phyloP scores from a whole-genome alignment of 2,329 filamentous ascomycete genomes.

The Paraphoma chrysanthemicola region DNA sequence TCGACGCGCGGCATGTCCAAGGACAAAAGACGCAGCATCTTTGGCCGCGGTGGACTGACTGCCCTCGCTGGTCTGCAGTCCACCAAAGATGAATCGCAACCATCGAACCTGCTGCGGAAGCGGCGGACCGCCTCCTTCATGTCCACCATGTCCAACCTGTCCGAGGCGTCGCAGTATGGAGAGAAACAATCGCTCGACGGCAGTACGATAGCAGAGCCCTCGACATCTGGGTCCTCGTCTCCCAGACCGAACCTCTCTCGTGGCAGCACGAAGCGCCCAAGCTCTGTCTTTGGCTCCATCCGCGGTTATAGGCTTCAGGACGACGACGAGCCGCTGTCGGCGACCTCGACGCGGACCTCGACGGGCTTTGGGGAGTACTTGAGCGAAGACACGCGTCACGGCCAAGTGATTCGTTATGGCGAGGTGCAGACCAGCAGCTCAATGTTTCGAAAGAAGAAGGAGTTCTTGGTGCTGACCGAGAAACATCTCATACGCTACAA shows the following conservation, averaged over 20 bases:
- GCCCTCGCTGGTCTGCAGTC: slow-evolving; percentile 36
- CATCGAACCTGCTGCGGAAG: slow-evolving; percentile 46
- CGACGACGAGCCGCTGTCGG: slow-evolving; percentile 58
- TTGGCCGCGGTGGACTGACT: slow-evolving; percentile 40
- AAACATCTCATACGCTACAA: slow-evolving; percentile 73
- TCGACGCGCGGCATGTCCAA: slow-evolving; percentile 41
- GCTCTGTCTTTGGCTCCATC: slow-evolving; percentile 66
- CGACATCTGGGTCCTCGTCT: slow-evolving; percentile 8
- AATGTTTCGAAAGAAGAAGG: slow-evolving; percentile 75
- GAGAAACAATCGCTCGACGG: slow-evolving; percentile 25
- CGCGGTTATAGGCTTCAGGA: slow-evolving; percentile 60
- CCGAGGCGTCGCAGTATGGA: slow-evolving; percentile 30
- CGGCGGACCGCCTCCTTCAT: slow-evolving; percentile 46
- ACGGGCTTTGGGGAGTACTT: slow-evolving; percentile 47
- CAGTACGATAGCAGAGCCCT: slow-evolving; percentile 15
- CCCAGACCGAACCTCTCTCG: slow-evolving; percentile 27
- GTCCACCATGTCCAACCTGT: slow-evolving; percentile 45
- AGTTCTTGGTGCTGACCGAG: slow-evolving; percentile 75
- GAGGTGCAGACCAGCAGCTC: slow-evolving; percentile 74
- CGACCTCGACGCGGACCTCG: slow-evolving; percentile 57
- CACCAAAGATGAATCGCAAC: slow-evolving; percentile 43
- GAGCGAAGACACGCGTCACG: slow-evolving; percentile 46
- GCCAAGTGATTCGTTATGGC: slow-evolving; percentile 67
- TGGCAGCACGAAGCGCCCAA: slow-evolving; percentile 33
- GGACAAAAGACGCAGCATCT: slow-evolving; percentile 48